Base-by-base conservation (phyloP, 768 basidiomycete genomes). In the Amanita molliuscula region DNA sequence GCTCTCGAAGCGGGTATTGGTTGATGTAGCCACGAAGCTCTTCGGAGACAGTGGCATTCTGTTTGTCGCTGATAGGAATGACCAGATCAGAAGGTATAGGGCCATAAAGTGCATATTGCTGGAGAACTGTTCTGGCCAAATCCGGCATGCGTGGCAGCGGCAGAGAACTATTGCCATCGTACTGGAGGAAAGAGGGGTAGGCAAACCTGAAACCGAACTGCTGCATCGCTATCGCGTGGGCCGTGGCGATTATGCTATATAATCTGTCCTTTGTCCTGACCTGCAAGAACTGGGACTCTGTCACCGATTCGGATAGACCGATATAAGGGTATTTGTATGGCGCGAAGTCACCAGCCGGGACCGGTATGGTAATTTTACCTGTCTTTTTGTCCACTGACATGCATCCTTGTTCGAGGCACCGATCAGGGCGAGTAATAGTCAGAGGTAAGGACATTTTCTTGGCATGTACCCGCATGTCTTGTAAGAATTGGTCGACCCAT, bases 371-470 rank as follows among this genome's bases (percentile, higher is more conserved):
- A 15, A 50, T 50, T 40, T 44, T 44, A 4, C 49, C 49, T 23
- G 49, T 50, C 18, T 23, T 18, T 25, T 50, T 50, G 33, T 50
- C 41, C 20, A 50, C 49, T 16, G 25, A 16, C 31, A 50, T 15
- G 33, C 49, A 43, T 26, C 49, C 49, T 13, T 40, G 49, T 31
- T 50, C 49, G 13, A 50, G 40, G 41, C 49, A 50, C 6, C 49
- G 49, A 36, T 31, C 9, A 9, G 49, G 49, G 26, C 49, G 41
- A 18, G 49, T 43, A 25, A 50, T 31, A 29, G 49, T 43, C 13
- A 50, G 33, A 34, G 49, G 41, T 21, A 50, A 18, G 7, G 49
- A 43, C n/a, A 33, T 16, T n/a, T 44, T 50, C 36, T 33, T 50
- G 49, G 49, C 49, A 26, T 44, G 49, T 7, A 21, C 41, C 25